Conservation (phyloP, 371 early-diverging fungal genomes). For the Actinomucor elegans region DNA sequence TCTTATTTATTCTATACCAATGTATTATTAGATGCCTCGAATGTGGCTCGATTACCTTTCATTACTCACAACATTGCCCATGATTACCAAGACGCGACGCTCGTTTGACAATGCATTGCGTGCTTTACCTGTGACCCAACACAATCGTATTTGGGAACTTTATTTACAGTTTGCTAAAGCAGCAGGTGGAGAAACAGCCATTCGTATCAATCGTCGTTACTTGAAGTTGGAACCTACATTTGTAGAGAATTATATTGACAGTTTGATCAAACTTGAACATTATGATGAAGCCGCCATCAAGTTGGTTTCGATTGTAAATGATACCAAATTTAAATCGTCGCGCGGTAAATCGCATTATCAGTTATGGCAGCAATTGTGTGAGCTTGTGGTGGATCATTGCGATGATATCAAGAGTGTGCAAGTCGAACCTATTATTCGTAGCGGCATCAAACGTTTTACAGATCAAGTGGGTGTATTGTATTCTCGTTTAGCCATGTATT, state of each 20-base stretch:
- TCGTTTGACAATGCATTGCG: slow-evolving; percentile 90
- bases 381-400: slow-evolving; percentile 80
- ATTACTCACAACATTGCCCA: slow-evolving; percentile 72
- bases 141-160: slow-evolving; percentile 83
- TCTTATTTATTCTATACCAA: too few relatives aligned
- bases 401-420: slow-evolving; percentile 60
- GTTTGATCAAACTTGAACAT: slow-evolving; percentile 63
- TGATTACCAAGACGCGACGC: slow-evolving; percentile 74
- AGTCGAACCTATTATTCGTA: slow-evolving; percentile 84
- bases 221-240: slow-evolving; percentile 76
- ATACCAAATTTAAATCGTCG: slow-evolving; percentile 65
- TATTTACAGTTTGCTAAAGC: slow-evolving; percentile 81
- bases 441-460: slow-evolving; percentile 82
- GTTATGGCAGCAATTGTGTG: slow-evolving; percentile 88
- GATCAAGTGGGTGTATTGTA: slow-evolving; percentile 90
- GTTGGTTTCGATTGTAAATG: slow-evolving; percentile 73
- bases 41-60: slow-evolving; percentile 79
- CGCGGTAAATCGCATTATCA: slow-evolving; percentile 80
- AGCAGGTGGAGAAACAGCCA: slow-evolving; percentile 82
- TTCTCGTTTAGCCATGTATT: slow-evolving; percentile 84
- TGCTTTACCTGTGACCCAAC: slow-evolving; percentile 93
- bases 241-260: slow-evolving; percentile 74
- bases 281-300: slow-evolving; percentile 88
- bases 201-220: slow-evolving; percentile 80
- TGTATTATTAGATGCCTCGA: slow-evolving; percentile 73